Base-by-base conservation (phyloP, 140 eudicot species). In the Flaveria floridana region DNA sequence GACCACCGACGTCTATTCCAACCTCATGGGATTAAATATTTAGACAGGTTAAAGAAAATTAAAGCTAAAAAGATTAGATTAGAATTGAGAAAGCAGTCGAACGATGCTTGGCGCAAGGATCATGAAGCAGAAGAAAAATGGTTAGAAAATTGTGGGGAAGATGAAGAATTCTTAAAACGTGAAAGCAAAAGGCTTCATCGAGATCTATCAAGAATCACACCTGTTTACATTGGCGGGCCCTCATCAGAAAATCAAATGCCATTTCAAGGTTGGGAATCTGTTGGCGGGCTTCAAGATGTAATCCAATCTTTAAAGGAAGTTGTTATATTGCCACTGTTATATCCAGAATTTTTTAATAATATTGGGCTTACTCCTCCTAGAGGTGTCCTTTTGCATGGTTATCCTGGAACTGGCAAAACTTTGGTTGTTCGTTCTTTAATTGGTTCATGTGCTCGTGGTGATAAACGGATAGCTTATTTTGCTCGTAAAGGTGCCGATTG, bases 401-500 rank as follows among this genome's bases (percentile, higher is more conserved):
- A 88, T 80, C 99, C 99, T n/a, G 99, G 99, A 86, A 94, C 99
- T 10, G 99, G 99, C 46, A 94, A 94, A 84, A 94, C 99, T 25
- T 76, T 94, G 84, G 91, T 88, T 52, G 99, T 94, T 30, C 96
- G 99, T 23, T 84, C 99, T 6, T 84, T 94, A 74, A 91, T 94
- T 42, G 99, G 99, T 78, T 79, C 97, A 23, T 94, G 99, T 86
- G 95, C 99, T 72, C 99, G 90, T 44, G 99, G 99, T 18, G 99
- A 88, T 65, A 90, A 70, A 82, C 75, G 89, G 23, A 94, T 94
- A 41, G 99, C 99, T 61, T 94, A 94, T 84, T 94, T 94, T 82
- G 97, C 99, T 15, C 97, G 99, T 59, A 94, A 94, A 84, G 99
- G 99, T 30, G 99, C 99, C 37, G 99, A 94, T 78, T 94, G 99